Evolutionary conservation across 768 basidiomycete species (phyloP).

Genomic region (Auriculariales sp.): DNA sequence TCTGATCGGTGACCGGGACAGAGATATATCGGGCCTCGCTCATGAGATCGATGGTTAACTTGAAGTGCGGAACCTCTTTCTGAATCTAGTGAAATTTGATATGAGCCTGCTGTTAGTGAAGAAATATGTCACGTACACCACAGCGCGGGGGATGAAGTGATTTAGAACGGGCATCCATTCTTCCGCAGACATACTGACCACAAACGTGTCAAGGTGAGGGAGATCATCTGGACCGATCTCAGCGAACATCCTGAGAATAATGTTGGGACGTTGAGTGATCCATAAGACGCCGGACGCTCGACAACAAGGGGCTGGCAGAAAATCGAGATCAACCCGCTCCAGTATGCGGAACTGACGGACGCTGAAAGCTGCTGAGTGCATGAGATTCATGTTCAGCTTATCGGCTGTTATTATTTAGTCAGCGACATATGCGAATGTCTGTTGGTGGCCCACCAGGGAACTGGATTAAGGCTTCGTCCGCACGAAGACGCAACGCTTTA

Average conservation of each 20-base stretch:
- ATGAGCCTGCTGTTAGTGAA: neutral
- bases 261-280: neutral
- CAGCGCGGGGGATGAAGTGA: neutral
- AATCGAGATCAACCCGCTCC: neutral
- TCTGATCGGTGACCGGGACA: neutral
- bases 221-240: neutral
- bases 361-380: neutral
- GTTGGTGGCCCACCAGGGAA: neutral
- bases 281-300: neutral
- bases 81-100: neutral
- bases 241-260: neutral
- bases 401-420: neutral
- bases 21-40: neutral
- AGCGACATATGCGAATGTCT: neutral
- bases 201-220: neutral
- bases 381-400: neutral
- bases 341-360: neutral
- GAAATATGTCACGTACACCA: neutral
- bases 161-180: neutral
- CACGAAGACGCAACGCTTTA: neutral
- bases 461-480: neutral
- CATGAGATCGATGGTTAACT: neutral
- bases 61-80: neutral
- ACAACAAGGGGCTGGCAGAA: neutral
- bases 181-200: neutral